These are phyloP conservation scores for Phytophthora quininea DNA, from an alignment of 352 stramenopile genomes.

Conservation along the genomic window DNA sequence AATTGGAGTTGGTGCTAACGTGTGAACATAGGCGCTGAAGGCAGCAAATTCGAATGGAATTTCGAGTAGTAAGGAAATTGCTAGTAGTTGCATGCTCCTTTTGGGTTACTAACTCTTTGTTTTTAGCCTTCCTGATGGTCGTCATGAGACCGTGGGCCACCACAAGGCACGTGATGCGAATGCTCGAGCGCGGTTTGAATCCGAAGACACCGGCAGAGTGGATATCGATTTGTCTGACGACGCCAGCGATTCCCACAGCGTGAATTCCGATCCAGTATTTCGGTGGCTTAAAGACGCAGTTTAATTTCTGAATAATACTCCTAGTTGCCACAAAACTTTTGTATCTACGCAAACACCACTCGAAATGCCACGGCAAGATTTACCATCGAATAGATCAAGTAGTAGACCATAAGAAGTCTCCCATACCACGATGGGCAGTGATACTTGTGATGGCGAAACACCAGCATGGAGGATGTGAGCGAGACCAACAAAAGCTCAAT, in stretches of 20 bases:
- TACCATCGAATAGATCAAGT: constrained; percentile 70
- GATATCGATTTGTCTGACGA: constrained; percentile 23
- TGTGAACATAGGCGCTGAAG: constrained; percentile 12
- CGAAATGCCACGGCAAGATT: constrained; percentile 67
- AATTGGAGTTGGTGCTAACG: not conserved
- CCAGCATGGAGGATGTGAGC: constrained; percentile 51
- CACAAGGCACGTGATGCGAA: not conserved
- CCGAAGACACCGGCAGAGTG: constrained; percentile 11
- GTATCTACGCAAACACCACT: constrained; percentile 16
- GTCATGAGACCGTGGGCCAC: constrained; percentile 14
- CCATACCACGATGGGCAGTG: constrained; percentile 75
- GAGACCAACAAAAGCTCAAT: constrained; percentile 71
- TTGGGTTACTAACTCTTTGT: constrained; percentile 3
- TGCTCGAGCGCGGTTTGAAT: constrained; percentile 1
- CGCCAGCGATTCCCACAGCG: constrained; percentile 41
- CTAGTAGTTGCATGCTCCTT: not conserved
- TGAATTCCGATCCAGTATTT: constrained; percentile 58
- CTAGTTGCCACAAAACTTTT: constrained; percentile 10
- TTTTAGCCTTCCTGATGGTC: constrained; percentile 27
- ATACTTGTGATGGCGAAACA: constrained; percentile 64
- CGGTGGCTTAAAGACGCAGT: constrained; percentile 62
- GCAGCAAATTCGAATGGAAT: constrained; percentile 64
- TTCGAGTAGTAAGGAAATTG: constrained; percentile 53
- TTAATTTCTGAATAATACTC: constrained; percentile 20
- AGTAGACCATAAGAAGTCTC: constrained; percentile 70